Evolutionary conservation across 768 basidiomycete genomes (phyloP).

Genomic region (Boletus tomentosulus): DNA sequence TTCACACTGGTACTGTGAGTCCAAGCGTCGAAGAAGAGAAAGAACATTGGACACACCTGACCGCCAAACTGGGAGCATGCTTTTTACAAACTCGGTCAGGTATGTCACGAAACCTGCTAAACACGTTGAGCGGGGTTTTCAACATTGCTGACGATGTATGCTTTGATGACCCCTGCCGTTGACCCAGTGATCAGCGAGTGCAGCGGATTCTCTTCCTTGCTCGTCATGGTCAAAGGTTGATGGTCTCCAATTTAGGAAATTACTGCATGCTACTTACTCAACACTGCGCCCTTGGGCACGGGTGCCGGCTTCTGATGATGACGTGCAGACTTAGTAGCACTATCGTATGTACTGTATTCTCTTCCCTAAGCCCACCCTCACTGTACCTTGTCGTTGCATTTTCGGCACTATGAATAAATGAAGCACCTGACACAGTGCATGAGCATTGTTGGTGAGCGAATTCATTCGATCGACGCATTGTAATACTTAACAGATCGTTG

Average conservation of each 20-base stretch:
- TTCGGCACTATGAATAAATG: too few species aligned
- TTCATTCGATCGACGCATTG: too few species aligned
- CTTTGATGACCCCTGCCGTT: slow-evolving; percentile 90
- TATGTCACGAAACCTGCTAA: slow-evolving; percentile 73
- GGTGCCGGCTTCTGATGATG: too few species aligned
- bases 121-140: slow-evolving; percentile 27
- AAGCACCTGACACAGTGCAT: too few species aligned
- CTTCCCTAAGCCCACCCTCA: too few species aligned
- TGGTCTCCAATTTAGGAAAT: slow-evolving; percentile 1
- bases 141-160: slow-evolving; percentile 46
- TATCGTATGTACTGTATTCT: too few species aligned
- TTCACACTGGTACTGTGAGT: slow-evolving; percentile 44
- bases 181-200: slow-evolving; percentile 89
- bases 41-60: slow-evolving; percentile 40
- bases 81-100: slow-evolving; percentile 91
- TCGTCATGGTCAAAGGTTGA: slow-evolving; percentile 32
- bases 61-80: slow-evolving; percentile 86
- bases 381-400: too few species aligned
- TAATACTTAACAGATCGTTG: too few species aligned
- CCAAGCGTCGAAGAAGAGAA: too few species aligned
- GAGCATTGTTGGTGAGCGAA: too few species aligned
- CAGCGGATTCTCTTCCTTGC: slow-evolving; percentile 73
- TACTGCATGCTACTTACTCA: background rate
- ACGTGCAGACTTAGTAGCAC: too few species aligned
- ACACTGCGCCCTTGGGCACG: too few species aligned